Percentiles rank a stretch among this genome's conserved stretches.
Evolutionary conservation across 768 basidiomycete species (phyloP).

Genomic region (Nidula microcarpa): DNA sequence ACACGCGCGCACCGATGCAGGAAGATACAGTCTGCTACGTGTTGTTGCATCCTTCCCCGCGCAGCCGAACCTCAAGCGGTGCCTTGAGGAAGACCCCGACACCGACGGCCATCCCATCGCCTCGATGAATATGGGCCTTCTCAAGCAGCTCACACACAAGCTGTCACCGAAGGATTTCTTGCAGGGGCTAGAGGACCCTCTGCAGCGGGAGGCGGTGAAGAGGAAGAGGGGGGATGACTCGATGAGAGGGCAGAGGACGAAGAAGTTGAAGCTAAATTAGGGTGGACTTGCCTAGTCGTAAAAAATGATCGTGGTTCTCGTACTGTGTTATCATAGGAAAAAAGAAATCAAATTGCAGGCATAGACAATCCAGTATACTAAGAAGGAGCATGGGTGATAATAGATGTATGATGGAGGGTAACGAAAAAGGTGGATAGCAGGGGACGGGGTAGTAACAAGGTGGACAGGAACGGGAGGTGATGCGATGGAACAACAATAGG

Average conservation of each 20-base stretch:
- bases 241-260: conserved; percentile 3
- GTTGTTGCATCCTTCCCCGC: conserved; percentile 40
- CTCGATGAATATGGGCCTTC: conserved; percentile 31
- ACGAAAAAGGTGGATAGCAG: too few relatives aligned
- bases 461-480: too few relatives aligned
- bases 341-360: neutral
- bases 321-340: neutral
- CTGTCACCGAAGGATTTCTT: conserved; percentile 34
- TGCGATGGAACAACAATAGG: too few relatives aligned
- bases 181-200: conserved; percentile 22
- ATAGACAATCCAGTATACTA: too few relatives aligned
- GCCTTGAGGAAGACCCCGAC: conserved; percentile 34
- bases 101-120: conserved; percentile 35
- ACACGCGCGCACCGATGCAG: conserved; percentile 27
- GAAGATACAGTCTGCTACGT: conserved; percentile 37
- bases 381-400: too few relatives aligned
- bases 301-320: neutral
- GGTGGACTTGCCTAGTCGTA: neutral
- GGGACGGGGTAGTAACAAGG: too few relatives aligned
- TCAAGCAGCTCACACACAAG: conserved; percentile 33
- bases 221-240: conserved; percentile 14
- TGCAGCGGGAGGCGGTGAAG: conserved; percentile 11
- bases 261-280: conserved; percentile 3
- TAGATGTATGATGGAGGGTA: too few relatives aligned
- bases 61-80: conserved; percentile 30